Conservation (phyloP, 2,329 filamentous ascomycete genomes). For the Claviceps quebecensis region DNA sequence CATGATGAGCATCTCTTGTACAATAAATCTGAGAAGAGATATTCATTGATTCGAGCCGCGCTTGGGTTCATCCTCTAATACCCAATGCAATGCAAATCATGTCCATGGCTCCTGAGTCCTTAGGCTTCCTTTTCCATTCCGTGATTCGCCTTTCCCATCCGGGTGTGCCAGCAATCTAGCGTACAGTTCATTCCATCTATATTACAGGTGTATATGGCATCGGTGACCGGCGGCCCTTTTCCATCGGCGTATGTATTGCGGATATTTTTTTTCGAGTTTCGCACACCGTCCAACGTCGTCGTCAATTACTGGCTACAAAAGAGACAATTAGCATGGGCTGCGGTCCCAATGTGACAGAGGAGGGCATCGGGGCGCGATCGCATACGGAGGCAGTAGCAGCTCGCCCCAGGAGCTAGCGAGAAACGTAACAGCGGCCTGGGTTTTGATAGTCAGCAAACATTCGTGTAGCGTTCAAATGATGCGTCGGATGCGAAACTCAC, state of each 20-base stretch:
- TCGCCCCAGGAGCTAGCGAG: conserved; percentile 55
- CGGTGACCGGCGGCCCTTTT: background rate
- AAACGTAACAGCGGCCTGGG: conserved; percentile 35
- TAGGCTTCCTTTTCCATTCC: background rate
- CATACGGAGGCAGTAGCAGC: conserved; percentile 51
- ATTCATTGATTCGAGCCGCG: background rate
- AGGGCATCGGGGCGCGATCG: conserved; percentile 1
- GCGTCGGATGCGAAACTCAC: conserved; percentile 30
- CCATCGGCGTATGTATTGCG: background rate
- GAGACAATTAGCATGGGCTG: background rate
- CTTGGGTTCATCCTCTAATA: background rate
- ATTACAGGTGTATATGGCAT: conserved; percentile 13
- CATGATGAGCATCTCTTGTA: background rate
- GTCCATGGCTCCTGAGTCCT: background rate
- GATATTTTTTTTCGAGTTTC: background rate
- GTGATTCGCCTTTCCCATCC: background rate
- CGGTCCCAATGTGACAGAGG: background rate
- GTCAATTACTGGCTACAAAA: conserved; percentile 2
- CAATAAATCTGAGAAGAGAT: background rate
- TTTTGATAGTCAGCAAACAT: conserved; percentile 5
- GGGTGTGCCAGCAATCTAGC: background rate
- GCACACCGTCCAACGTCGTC: background rate
- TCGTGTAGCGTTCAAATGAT: background rate
- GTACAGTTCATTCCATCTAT: conserved; percentile 10
- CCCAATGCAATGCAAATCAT: background rate